phyloP scores from a whole-genome alignment of 78 protist genomes.

The Dictyostelium purpureum region DNA sequence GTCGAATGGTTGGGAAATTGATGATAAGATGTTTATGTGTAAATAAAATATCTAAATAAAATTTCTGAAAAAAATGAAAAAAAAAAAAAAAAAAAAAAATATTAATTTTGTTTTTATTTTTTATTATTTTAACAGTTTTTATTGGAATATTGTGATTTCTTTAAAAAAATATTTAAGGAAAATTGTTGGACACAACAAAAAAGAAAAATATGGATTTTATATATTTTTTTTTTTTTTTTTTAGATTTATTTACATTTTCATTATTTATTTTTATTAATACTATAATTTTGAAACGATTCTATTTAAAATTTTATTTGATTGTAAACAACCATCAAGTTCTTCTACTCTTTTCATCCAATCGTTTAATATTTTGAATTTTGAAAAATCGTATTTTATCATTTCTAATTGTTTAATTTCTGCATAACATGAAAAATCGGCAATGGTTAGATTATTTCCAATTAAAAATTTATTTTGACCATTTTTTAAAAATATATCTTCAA shows the following conservation, averaged over 20 bases:
- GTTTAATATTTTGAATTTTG: background rate
- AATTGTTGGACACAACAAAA: too few relatives aligned
- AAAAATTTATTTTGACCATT: background rate
- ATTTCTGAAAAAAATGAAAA: too few relatives aligned
- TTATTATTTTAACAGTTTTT: too few relatives aligned
- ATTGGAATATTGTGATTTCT: too few relatives aligned
- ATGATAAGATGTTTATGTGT: too few relatives aligned
- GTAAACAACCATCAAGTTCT: background rate
- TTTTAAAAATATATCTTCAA: slow-evolving; percentile 1
- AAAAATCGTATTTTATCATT: background rate
- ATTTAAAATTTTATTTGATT: background rate
- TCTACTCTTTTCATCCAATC: slow-evolving; percentile 17
- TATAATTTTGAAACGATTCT: background rate
- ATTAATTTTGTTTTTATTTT: too few relatives aligned
- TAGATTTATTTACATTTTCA: background rate
- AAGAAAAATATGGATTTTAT: background rate
- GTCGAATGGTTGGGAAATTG: too few relatives aligned
- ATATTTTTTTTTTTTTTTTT: background rate
- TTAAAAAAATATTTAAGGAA: too few relatives aligned
- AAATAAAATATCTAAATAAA: too few relatives aligned
- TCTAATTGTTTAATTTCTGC: slow-evolving; percentile 25
- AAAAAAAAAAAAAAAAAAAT: too few relatives aligned
- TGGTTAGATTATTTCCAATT: background rate
- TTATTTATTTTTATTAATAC: too few relatives aligned
- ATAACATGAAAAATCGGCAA: slow-evolving; percentile 42